Percentiles rank a stretch among this genome's conserved stretches.
Conservation (phyloP, 2,329 filamentous ascomycete species). For the Coleophoma eucalyptorum region DNA sequence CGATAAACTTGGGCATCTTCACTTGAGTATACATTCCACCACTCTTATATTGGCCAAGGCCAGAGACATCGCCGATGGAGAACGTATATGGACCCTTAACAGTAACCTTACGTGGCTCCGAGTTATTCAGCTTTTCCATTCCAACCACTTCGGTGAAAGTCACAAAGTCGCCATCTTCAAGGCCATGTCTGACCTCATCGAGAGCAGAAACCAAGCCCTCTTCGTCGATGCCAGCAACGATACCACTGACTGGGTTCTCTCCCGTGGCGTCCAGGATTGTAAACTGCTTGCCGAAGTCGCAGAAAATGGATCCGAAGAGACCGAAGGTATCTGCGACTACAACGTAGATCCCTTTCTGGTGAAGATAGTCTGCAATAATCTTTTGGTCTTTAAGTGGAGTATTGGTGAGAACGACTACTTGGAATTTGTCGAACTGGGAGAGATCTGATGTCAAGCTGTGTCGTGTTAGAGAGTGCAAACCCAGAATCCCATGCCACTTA, state of each 20-base stretch:
- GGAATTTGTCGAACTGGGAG: conserved; percentile 81
- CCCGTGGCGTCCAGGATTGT: conserved; percentile 86
- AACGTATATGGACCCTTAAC: conserved; percentile 98
- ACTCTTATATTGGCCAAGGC: conserved; percentile 79
- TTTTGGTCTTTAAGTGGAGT: conserved; percentile 78
- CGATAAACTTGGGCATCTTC: conserved; percentile 94
- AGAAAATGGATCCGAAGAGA: conserved; percentile 93
- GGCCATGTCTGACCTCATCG: conserved; percentile 89
- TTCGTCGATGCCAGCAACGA: conserved; percentile 84
- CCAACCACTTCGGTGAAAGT: conserved; percentile 92
- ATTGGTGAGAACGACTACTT: conserved; percentile 88
- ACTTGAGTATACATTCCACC: conserved; percentile 93
- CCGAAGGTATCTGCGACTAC: conserved; percentile 87
- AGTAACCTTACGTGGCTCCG: conserved; percentile 82
- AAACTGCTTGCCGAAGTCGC: conserved; percentile 94
- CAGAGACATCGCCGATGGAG: conserved; percentile 89
- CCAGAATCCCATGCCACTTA: conserved; percentile 25
- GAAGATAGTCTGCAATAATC: conserved; percentile 86
- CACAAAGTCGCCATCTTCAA: conserved; percentile 95
- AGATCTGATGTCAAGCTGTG: conserved; percentile 71
- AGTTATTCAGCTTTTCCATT: conserved; percentile 82
- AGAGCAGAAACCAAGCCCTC: conserved; percentile 88
- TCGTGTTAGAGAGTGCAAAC: conserved; percentile 4
- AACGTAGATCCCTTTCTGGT: conserved; percentile 88
- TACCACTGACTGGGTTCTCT: conserved; percentile 82